phyloP scores from a whole-genome alignment of 495 filamentous ascomycete species.

The Podospora conica region DNA sequence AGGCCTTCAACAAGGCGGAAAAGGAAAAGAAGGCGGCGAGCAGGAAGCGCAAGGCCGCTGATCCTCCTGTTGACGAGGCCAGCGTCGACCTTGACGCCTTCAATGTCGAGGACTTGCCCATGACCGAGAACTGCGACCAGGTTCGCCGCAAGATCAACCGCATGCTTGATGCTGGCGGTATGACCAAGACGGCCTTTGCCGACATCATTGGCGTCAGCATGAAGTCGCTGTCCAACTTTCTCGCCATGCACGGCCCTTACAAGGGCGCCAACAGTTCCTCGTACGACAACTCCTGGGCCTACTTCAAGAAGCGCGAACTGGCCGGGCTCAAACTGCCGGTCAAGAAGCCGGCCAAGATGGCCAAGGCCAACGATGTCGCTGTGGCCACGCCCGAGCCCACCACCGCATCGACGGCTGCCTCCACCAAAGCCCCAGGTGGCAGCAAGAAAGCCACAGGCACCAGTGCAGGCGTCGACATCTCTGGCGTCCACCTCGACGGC shows the following conservation, averaged over 20 bases:
- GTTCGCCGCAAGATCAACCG: constrained; percentile 41
- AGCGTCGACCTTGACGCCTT: constrained; percentile 19
- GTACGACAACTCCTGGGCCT: constrained; percentile 29
- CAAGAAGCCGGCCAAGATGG: constrained; percentile 23
- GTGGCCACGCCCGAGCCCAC: constrained; percentile 5
- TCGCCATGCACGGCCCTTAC: constrained; percentile 28
- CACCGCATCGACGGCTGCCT: constrained; percentile 5
- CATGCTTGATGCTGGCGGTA: constrained; percentile 39
- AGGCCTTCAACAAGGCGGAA: not conserved
- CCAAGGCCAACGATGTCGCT: constrained; percentile 2
- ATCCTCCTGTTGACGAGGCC: constrained; percentile 17
- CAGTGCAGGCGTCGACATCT: constrained; percentile 27
- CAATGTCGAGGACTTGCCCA: constrained; percentile 17
- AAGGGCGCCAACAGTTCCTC: constrained; percentile 25
- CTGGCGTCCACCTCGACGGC: constrained; percentile 33
- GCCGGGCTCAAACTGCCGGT: constrained; percentile 24
- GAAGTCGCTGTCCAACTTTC: constrained; percentile 32
- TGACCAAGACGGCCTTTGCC: constrained; percentile 43
- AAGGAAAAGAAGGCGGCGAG: not conserved
- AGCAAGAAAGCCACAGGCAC: not conserved
- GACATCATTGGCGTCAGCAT: constrained; percentile 32
- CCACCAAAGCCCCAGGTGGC: not conserved
- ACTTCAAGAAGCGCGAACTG: constrained; percentile 31
- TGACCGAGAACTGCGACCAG: constrained; percentile 29
- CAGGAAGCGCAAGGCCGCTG: constrained; percentile 32